Conservation (phyloP, 495 filamentous ascomycete species). For the Talaromyces borbonicus region DNA sequence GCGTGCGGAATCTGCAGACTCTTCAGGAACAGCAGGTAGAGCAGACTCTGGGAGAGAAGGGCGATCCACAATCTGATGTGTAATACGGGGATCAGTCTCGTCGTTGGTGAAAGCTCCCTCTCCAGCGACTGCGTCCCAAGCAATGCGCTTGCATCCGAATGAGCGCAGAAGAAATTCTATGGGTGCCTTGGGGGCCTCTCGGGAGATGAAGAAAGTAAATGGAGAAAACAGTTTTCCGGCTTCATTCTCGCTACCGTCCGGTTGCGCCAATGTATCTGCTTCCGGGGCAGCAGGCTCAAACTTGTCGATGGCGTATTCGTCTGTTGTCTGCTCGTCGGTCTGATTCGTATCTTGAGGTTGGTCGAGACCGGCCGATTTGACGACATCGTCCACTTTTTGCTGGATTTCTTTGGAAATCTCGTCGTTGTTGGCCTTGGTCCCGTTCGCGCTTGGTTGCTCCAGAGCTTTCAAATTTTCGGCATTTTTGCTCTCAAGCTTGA, state of each 20-base stretch:
- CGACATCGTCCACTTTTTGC: conserved; percentile 44
- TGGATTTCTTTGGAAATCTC: conserved; percentile 40
- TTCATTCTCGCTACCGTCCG: conserved; percentile 46
- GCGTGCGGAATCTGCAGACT: conserved; percentile 36
- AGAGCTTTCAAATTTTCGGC: conserved; percentile 46
- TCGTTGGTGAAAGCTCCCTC: conserved; percentile 86
- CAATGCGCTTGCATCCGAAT: conserved; percentile 92
- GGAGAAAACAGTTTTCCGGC: conserved; percentile 65
- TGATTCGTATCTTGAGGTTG: conserved; percentile 35
- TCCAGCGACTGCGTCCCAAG: conserved; percentile 83
- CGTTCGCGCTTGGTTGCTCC: conserved; percentile 35
- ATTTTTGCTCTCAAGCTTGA: conserved; percentile 69
- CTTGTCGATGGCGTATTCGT: conserved; percentile 69
- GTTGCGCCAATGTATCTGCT: conserved; percentile 81
- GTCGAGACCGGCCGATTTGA: conserved; percentile 33
- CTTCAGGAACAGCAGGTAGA: conserved; percentile 45
- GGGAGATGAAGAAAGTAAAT: conserved; percentile 85
- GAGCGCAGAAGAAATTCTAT: conserved; percentile 90
- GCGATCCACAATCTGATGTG: conserved; percentile 92
- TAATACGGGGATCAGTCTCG: conserved; percentile 78
- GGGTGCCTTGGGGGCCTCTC: conserved; percentile 83
- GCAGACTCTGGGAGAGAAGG: conserved; percentile 58
- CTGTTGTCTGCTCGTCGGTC: conserved; percentile 31
- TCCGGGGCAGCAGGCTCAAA: conserved; percentile 71
- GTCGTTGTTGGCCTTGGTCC: conserved; percentile 28